Evolutionary conservation across 225 moss, liverwort and hornwort species (phyloP).

Genomic region (Physcomitrellopsis africana): DNA sequence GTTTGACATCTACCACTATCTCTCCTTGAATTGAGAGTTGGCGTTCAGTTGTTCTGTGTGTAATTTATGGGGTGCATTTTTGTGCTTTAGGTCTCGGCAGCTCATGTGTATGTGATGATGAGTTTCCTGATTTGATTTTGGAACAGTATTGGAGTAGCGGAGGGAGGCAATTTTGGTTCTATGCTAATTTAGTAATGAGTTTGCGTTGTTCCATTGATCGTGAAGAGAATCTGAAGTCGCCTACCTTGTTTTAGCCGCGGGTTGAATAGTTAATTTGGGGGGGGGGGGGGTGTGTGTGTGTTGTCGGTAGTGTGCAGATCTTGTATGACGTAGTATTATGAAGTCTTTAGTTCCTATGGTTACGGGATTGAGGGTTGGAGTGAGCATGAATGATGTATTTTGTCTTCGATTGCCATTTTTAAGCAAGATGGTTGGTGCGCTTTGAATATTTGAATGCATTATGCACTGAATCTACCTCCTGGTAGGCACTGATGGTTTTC

Average conservation of each 20-base stretch:
- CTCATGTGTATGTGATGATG: background rate
- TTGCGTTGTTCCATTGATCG: slow-evolving; percentile 8
- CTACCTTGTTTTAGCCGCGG: background rate
- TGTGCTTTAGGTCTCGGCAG: background rate
- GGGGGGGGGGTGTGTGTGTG: slow-evolving; percentile 4
- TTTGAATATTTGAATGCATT: background rate
- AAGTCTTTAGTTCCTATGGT: background rate
- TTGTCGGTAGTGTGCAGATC: background rate
- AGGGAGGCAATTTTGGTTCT: background rate
- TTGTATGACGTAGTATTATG: slow-evolving; percentile 1
- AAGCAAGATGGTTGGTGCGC: background rate
- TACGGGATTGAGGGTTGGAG: background rate
- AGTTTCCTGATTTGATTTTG: background rate
- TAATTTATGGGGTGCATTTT: background rate
- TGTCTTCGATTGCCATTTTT: background rate
- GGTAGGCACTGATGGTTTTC: background rate
- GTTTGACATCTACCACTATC: background rate
- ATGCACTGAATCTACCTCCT: background rate
- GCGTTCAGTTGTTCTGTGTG: background rate
- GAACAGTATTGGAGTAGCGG: background rate
- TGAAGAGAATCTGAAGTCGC: background rate
- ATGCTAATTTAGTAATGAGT: slow-evolving; percentile 1
- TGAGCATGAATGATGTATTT: background rate
- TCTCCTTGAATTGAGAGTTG: slow-evolving; percentile 1
- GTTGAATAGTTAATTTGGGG: background rate